phyloP scores from a whole-genome alignment of 257 asterid genomes.

The Lavandula angustifolia region DNA sequence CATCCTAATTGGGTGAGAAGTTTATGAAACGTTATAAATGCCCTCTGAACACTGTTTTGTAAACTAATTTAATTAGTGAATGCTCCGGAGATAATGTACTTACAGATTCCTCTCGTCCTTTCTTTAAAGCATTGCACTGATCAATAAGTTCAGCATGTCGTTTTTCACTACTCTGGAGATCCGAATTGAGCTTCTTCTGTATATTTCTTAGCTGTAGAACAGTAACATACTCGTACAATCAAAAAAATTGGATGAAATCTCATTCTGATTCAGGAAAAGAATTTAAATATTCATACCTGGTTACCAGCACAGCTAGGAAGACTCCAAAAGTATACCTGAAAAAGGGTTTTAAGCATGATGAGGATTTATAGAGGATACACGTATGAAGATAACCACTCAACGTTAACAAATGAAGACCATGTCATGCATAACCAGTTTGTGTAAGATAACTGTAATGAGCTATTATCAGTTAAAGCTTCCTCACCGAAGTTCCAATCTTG shows the following conservation, averaged over 20 bases:
- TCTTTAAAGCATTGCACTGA: slow-evolving; percentile 71
- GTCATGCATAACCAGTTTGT: slow-evolving; percentile 4
- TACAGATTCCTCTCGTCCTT: slow-evolving; percentile 94
- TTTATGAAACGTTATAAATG: slow-evolving; percentile 26
- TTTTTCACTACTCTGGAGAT: slow-evolving; percentile 68
- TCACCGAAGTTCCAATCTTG: slow-evolving; percentile 97
- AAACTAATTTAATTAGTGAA: slow-evolving; percentile 8
- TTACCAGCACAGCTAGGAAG: slow-evolving; percentile 99
- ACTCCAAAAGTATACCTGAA: slow-evolving; percentile 98
- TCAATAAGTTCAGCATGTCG: slow-evolving; percentile 64
- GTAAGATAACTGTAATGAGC: background rate
- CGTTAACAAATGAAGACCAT: slow-evolving; percentile 4
- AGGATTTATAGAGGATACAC: slow-evolving; percentile 15
- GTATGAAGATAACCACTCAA: slow-evolving; percentile 22
- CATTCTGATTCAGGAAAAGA: slow-evolving; percentile 13
- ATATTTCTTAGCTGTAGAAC: slow-evolving; percentile 75
- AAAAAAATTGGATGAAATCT: slow-evolving; percentile 18
- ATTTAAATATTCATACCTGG: slow-evolving; percentile 56
- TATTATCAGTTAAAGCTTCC: slow-evolving; percentile 39
- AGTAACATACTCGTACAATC: slow-evolving; percentile 21
- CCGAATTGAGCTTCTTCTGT: slow-evolving; percentile 64
- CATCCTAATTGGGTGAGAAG: slow-evolving; percentile 59
- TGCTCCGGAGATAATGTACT: slow-evolving; percentile 19
- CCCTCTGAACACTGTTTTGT: slow-evolving; percentile 16
- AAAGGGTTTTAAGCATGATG: slow-evolving; percentile 16